phyloP scores from a whole-genome alignment of 1,284 basidiomycete species.

The Papiliotrema laurentii region DNA sequence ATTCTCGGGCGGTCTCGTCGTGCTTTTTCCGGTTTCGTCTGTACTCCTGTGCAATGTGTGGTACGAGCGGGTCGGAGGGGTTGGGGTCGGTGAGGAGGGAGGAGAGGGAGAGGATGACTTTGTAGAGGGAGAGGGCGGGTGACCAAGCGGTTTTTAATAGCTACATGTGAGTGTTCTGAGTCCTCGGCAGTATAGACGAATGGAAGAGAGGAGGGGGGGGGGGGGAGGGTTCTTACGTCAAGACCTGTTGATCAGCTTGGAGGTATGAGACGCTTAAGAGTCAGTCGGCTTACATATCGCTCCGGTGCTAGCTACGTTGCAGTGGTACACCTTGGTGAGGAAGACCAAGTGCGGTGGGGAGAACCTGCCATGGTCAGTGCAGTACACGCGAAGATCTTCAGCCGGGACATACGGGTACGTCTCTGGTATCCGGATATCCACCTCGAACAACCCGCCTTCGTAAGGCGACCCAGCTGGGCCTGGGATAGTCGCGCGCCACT shows the following conservation, averaged over 20 bases:
- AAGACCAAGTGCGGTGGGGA: slow-evolving; percentile 75
- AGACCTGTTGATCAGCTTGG: slow-evolving; percentile 28
- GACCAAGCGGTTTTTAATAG: slow-evolving; percentile 87
- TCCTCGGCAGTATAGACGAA: too few species aligned
- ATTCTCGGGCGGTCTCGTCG: slow-evolving; percentile 87
- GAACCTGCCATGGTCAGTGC: slow-evolving; percentile 55
- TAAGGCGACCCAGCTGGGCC: slow-evolving; percentile 82
- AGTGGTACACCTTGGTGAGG: slow-evolving; percentile 84
- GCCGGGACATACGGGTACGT: slow-evolving; percentile 82
- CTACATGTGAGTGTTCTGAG: slow-evolving; percentile 63
- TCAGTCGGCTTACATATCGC: slow-evolving; percentile 43
- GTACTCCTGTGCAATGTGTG: slow-evolving; percentile 66
- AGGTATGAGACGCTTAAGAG: slow-evolving; percentile 2
- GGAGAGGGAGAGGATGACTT: slow-evolving; percentile 81
- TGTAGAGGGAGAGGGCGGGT: slow-evolving; percentile 82
- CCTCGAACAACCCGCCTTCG: slow-evolving; percentile 75
- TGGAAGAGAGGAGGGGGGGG: too few species aligned
- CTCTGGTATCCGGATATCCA: slow-evolving; percentile 64
- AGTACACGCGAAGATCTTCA: neutral
- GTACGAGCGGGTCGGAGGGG: slow-evolving; percentile 56
- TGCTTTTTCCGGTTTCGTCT: slow-evolving; percentile 85
- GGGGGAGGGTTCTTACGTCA: too few species aligned
- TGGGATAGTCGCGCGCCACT: slow-evolving; percentile 68
- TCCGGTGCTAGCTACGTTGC: slow-evolving; percentile 73
- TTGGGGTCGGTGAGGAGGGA: slow-evolving; percentile 85